A percentile compares a stretch with the other conserved stretches of the same genome.
phyloP scores from a whole-genome alignment of 2,329 filamentous ascomycete genomes.

The Zymoseptoria crescenta region DNA sequence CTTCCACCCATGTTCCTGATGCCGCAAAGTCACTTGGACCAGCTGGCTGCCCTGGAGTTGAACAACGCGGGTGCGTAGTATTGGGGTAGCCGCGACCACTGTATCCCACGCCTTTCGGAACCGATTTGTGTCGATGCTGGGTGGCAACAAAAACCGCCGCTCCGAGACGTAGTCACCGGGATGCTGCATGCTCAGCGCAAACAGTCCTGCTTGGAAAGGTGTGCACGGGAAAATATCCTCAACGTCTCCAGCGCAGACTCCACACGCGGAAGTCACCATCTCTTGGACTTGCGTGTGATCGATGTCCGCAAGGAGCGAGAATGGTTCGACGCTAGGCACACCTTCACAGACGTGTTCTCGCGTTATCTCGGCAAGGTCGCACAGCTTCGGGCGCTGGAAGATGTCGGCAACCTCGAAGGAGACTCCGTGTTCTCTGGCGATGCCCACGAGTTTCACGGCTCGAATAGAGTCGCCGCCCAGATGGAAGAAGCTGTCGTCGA shows the following conservation, averaged over 20 bases:
- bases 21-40: neutral
- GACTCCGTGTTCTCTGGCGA: conserved; percentile 30
- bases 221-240: conserved; percentile 45
- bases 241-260: conserved; percentile 14
- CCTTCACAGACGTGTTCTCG: neutral
- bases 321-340: neutral
- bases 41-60: conserved; percentile 29
- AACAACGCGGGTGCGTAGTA: conserved; percentile 35
- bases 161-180: neutral
- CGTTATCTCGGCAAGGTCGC: conserved; percentile 14
- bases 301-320: neutral
- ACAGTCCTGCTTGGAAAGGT: conserved; percentile 1
- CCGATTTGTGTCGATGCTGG: conserved; percentile 24
- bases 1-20: neutral
- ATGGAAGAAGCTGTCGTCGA: conserved; percentile 37
- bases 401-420: conserved; percentile 37
- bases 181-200: neutral
- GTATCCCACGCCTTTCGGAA: conserved; percentile 32
- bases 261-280: conserved; percentile 5
- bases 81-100: conserved; percentile 24
- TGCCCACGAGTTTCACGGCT: conserved; percentile 40
- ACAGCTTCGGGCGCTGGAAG: conserved; percentile 29
- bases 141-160: neutral
- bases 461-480: conserved; percentile 41
- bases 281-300: neutral